Evolutionary conservation across 257 asterid genomes (phyloP).

Genomic region (Solanum rostratum): DNA sequence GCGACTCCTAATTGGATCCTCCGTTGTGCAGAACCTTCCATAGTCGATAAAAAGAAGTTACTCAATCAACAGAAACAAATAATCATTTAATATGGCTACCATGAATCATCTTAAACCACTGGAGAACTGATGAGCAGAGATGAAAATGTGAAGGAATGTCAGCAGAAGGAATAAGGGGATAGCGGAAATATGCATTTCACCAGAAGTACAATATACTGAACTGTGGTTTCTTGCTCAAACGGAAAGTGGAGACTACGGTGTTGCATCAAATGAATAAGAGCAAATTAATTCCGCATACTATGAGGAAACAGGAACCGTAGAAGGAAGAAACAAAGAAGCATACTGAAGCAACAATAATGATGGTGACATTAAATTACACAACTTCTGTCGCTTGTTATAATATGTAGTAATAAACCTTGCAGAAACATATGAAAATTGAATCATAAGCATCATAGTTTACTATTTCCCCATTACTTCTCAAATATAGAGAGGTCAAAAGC

Average conservation of each 20-base stretch:
- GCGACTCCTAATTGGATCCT: conserved; percentile 75
- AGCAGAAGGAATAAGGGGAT: background rate
- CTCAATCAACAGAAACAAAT: background rate
- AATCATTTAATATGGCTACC: background rate
- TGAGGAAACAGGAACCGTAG: background rate
- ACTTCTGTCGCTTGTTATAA: background rate
- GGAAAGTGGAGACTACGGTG: background rate
- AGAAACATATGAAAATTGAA: background rate
- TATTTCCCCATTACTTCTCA: background rate
- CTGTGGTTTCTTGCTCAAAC: background rate
- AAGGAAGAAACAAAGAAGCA: background rate
- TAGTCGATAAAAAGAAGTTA: conserved; percentile 3
- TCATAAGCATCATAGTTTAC: background rate
- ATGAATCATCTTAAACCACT: background rate
- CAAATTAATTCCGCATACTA: background rate
- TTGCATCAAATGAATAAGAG: background rate
- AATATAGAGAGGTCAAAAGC: background rate
- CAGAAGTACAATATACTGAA: background rate
- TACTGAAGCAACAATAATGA: background rate
- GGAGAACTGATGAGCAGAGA: background rate
- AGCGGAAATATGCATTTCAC: background rate
- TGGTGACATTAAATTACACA: background rate
- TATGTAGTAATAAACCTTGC: background rate
- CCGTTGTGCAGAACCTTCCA: conserved; percentile 50
- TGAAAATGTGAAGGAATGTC: background rate